Evolutionary conservation across 2,329 filamentous ascomycete genomes (phyloP), one percentile per base, ranked within the genome.

Genomic region (Phialemonium atrogriseum): DNA sequence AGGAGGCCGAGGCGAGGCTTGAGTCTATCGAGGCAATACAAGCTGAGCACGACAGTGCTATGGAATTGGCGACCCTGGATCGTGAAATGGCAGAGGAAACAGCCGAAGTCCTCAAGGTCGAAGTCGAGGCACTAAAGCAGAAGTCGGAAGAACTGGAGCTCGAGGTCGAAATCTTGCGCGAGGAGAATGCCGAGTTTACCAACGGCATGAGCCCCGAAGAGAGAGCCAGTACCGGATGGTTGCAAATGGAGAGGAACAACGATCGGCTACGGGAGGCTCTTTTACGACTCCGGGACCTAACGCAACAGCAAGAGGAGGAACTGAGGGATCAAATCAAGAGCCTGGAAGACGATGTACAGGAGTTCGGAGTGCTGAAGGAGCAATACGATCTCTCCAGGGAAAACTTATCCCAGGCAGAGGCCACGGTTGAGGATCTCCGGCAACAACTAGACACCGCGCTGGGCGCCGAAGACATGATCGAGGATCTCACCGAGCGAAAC

Each of bases 1-100:
- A 86, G 47, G 84, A 93, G 45, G 73, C 80, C 1, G 78, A 91
- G 50, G 58, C 68, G 13, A 74, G 73, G 28, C 67, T 87, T 13
- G 77, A 83, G 35, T 66, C 76, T 14, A 64, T 91, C 3, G 84
- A 89, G 44, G 68, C 71, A 18, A 66, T 82, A 33, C 81, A 91
- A 51, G 82, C 84, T 7, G 87, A 95, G 43, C 80, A 93, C 54
- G 91, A 96, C 18, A 73, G 80, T 4, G 75, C 83, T 6, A 62
- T 95, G 49, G 91, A 98, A 58, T 74, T 91, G 57, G 86, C 87
- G 6, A 81, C 84, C 0, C 64, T 98, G 16, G 91, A 98, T 52
- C 77, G 85, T 26, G 89, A 98, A 56, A 94, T 96, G 84, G 91
- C 91, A 0, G 88, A 98, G 55, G 89, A 95, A 57, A 86, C 79